Conservation (phyloP, 352 stramenopile genomes). For the Peronospora farinosa region DNA sequence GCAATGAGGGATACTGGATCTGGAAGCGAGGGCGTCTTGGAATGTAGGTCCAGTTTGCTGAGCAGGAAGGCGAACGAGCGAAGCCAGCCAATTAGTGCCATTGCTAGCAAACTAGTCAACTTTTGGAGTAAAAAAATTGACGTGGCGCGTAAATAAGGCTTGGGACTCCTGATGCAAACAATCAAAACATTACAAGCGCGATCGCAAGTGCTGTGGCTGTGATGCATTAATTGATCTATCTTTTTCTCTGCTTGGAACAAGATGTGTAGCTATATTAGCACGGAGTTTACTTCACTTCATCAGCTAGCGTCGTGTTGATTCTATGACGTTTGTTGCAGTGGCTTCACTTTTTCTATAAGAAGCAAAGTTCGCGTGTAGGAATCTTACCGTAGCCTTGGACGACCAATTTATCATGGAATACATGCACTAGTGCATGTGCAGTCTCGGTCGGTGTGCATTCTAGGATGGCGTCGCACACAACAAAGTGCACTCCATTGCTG, state of each 20-base stretch:
- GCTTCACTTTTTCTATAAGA: slow-evolving; percentile 15
- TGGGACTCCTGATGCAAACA: slow-evolving; percentile 19
- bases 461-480: slow-evolving; percentile 62
- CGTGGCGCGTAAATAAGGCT: slow-evolving; percentile 19
- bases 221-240: slow-evolving; percentile 4
- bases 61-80: slow-evolving; percentile 8
- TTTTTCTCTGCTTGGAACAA: slow-evolving; percentile 1
- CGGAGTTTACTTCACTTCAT: slow-evolving; percentile 12
- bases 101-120: slow-evolving; percentile 10
- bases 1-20: slow-evolving; percentile 8
- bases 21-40: slow-evolving; percentile 3
- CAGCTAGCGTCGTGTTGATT: not conserved
- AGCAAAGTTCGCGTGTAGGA: slow-evolving; percentile 45
- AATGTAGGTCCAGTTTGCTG: slow-evolving; percentile 4
- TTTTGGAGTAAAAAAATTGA: slow-evolving; percentile 19
- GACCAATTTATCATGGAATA: slow-evolving; percentile 46
- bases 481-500: slow-evolving; percentile 53
- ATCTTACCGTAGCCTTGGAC: slow-evolving; percentile 59
- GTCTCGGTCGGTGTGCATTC: slow-evolving; percentile 55
- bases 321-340: not conserved
- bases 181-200: slow-evolving; percentile 15
- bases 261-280: not conserved
- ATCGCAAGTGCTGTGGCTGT: slow-evolving; percentile 15
- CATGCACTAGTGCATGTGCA: slow-evolving; percentile 54
- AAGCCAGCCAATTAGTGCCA: slow-evolving; percentile 6